Base-by-base conservation (phyloP, 2,329 filamentous ascomycete species). In the Xylaria sp. region DNA sequence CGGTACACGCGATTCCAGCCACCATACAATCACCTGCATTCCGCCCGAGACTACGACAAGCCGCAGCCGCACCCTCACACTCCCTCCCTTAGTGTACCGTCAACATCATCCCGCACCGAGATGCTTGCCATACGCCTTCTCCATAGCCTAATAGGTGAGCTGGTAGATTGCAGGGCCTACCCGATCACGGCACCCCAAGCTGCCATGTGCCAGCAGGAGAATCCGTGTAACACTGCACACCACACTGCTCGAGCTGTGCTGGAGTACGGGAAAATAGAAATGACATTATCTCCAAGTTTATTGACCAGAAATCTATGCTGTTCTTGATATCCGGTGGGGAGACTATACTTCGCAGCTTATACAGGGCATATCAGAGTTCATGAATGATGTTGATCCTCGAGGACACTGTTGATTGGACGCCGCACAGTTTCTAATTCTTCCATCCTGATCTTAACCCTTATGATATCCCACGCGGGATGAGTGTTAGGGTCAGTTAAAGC, bases 81-180 rank as follows among this genome's bases (percentile, higher is more conserved):
- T 55, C 36, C 44, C 5, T 55, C 50, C 45, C 22, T 20, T 20
- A 38, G 45, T 39, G 38, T 56, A 58, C 29, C 49, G 47, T 56
- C 53, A 56, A 17, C 22, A 25, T 62, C 53, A 56, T 27, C 53
- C 61, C 50, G 47, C 38, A 39, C 63, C 5, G 29, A 22, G 5
- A 59, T 42, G 7, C 13, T n/a, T 29, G 17, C 45, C 29, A 47
- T 45, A 17, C 15, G 31, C 17, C 25, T 59, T 39, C 53, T 47
- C 45, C 33, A 17, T 25, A 22, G 36, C 7, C 61, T 63, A 54
- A 39, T 57, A 65, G 61, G 27, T 25, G 31, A 60, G n/a, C 20
- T 63, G 68, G 68, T 36, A 65, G 63, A 68, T 68, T 66, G 60
- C 68, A 70, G 49, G 51, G 56, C 38, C 31, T 63, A 20, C n/a